Conservation (phyloP, 169 alveolate genomes). For the Haemoproteus tartakovskyi region DNA sequence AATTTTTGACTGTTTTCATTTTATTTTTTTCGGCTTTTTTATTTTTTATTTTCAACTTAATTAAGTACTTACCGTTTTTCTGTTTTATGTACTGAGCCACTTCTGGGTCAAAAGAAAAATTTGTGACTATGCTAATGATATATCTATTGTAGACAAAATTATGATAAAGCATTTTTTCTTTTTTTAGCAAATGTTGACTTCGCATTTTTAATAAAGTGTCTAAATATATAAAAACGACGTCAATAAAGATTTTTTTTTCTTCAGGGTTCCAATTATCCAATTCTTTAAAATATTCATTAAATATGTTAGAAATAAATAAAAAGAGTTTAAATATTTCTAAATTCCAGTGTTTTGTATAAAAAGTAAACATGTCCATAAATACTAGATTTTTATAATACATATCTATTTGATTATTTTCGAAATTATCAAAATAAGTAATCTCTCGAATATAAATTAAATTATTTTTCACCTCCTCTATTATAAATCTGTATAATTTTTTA, state of each 20-base stretch:
- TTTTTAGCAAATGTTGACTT: constrained; percentile 20
- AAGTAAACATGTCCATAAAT: constrained; percentile 43
- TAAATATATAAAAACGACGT: constrained; percentile 20
- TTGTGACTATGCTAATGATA: constrained; percentile 52
- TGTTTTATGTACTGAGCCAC: constrained; percentile 18
- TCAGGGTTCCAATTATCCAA: constrained; percentile 21
- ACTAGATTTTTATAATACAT: constrained; percentile 19
- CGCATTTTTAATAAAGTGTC: constrained; percentile 25
- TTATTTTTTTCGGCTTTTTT: too few species aligned
- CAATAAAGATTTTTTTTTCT: constrained; percentile 44
- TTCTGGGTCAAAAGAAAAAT: constrained; percentile 13
- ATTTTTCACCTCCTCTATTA: constrained; percentile 20
- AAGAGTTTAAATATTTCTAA: constrained; percentile 53
- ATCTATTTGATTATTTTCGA: constrained; percentile 8
- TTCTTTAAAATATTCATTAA: constrained; percentile 51
- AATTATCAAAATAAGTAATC: constrained; percentile 40
- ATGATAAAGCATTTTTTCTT: constrained; percentile 44
- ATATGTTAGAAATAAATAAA: constrained; percentile 58
- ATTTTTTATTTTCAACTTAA: too few species aligned
- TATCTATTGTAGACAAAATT: constrained; percentile 53
- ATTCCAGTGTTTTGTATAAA: constrained; percentile 25
- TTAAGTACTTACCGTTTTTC: constrained; percentile 17
- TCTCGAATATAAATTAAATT: constrained; percentile 31
- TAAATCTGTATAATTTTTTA: constrained; percentile 24
- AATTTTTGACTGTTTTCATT: too few species aligned